Base-by-base conservation (phyloP, 73 alveolate species). In the Paramecium caudatum region DNA sequence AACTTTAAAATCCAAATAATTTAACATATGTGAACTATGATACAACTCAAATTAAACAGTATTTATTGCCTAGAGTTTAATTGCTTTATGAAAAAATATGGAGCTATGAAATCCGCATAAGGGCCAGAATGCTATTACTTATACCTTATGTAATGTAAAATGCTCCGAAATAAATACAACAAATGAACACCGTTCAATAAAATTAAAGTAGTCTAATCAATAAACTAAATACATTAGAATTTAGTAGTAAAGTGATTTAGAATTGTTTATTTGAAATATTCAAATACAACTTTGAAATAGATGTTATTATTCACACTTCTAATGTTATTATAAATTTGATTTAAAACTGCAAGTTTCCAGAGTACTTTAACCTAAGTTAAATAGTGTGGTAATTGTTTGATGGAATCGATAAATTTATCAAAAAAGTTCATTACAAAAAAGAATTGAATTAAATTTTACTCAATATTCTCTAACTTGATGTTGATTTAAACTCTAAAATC, bases 401-500 rank as follows among this genome's bases (percentile, higher is more conserved):
- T 37, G 19, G 12, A 8, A 19, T 74, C 0, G 65, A 74, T 5
- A 41, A 74, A 23, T 74, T 9, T 15, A 74, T 74, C 1, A 39
- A 43, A 27, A 74, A 74, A 10, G 47, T 74, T 6, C 30, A 39
- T 41, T 74, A 74, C 43, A 74, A 74, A 74, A 70, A 70, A 39
- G 87, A 70, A 70, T 39, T 70, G 13, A 70, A 50, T 8, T 21
- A 50, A 7, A 50, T 50, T 3, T 49, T 49, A 49, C 23, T 49
- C 2, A 21, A 49, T 13, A 15, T 49, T 49, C 15, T 49, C 8
- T 19, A 17, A 15, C 25, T 49, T 8, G 70, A 49, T 49, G 25
- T 49, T 30, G 70, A 49, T 49, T 49, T 49, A 3, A 49, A 49
- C 8, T 21, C 41, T 0, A 17, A 17, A 21, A 49, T 49, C 5